A percentile compares a stretch with the other conserved stretches of the same genome.
phyloP scores from a whole-genome alignment of 176 grass and related monocot species.

The Aechmea fasciata region DNA sequence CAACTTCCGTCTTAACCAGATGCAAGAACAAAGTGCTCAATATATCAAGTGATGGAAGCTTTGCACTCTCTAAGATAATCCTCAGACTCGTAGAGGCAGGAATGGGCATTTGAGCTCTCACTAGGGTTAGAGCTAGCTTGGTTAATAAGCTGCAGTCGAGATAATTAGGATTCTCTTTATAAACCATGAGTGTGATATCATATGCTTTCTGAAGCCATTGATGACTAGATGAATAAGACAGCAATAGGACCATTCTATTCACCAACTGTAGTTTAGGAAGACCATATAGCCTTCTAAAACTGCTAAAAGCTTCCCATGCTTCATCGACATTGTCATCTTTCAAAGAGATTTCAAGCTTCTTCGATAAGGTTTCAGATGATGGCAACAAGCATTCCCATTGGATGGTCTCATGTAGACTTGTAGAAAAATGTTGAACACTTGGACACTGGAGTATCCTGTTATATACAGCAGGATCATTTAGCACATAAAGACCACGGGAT shows the following conservation, averaged over 20 bases:
- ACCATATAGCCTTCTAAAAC: conserved; percentile 59
- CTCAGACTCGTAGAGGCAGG: conserved; percentile 44
- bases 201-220: conserved; percentile 77
- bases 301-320: conserved; percentile 47
- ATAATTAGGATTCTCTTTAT: conserved; percentile 36
- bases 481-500: conserved; percentile 3
- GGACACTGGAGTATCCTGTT: conserved; percentile 9
- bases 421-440: conserved; percentile 19
- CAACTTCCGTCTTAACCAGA: conserved; percentile 61
- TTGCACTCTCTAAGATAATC: conserved; percentile 45
- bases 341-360: conserved; percentile 40
- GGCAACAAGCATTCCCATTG: conserved; percentile 48
- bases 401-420: conserved; percentile 12
- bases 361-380: conserved; percentile 42
- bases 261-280: conserved; percentile 44
- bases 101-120: conserved; percentile 51
- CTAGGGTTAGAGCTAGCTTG: conserved; percentile 44
- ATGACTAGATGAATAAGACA: conserved; percentile 43
- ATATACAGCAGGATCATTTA: background rate
- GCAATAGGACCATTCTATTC: conserved; percentile 34
- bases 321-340: conserved; percentile 49
- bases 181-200: conserved; percentile 42
- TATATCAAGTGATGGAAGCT: conserved; percentile 58
- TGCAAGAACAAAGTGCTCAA: conserved; percentile 56
- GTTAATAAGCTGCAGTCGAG: conserved; percentile 36